A percentile compares a stretch with the other conserved stretches of the same genome.
These are phyloP conservation scores for Cyclotella baltica DNA, from an alignment of 108 stramenopile genomes.

Conservation along the genomic window DNA sequence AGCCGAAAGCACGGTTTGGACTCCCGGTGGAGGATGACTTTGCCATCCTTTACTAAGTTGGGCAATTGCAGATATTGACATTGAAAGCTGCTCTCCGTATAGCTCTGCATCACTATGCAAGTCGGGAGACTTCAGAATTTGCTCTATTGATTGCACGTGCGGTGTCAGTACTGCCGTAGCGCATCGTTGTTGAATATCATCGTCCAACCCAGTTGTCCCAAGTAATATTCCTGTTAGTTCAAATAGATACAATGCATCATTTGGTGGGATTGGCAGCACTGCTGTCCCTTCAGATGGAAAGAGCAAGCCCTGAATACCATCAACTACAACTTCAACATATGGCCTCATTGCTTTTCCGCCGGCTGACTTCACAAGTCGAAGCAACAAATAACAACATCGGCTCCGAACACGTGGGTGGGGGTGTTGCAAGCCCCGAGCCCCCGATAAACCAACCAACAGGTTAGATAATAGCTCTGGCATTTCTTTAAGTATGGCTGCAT, in stretches of 20 bases:
- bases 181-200: slow-evolving; percentile 60
- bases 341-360: slow-evolving; percentile 59
- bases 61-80: slow-evolving; percentile 73
- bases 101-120: slow-evolving; percentile 48
- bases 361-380: slow-evolving; percentile 64
- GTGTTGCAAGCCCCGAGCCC: slow-evolving; percentile 70
- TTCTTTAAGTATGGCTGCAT: slow-evolving; percentile 50
- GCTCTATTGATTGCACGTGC: slow-evolving; percentile 70
- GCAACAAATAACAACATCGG: slow-evolving; percentile 69
- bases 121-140: slow-evolving; percentile 47
- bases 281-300: slow-evolving; percentile 39
- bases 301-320: slow-evolving; percentile 73
- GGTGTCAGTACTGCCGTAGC: slow-evolving; percentile 72
- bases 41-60: slow-evolving; percentile 77
- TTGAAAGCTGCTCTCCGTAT: slow-evolving; percentile 56
- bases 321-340: slow-evolving; percentile 71
- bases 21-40: slow-evolving; percentile 56
- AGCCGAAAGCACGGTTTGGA: slow-evolving; percentile 69
- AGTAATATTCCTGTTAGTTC: slow-evolving; percentile 78
- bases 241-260: slow-evolving; percentile 77
- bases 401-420: slow-evolving; percentile 60
- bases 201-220: slow-evolving; percentile 70
- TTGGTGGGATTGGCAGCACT: slow-evolving; percentile 51
- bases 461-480: slow-evolving; percentile 60
- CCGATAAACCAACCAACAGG: slow-evolving; percentile 62